Base-by-base conservation (phyloP, 2,329 filamentous ascomycete genomes). In the Phaeosphaeriaceae sp. region DNA sequence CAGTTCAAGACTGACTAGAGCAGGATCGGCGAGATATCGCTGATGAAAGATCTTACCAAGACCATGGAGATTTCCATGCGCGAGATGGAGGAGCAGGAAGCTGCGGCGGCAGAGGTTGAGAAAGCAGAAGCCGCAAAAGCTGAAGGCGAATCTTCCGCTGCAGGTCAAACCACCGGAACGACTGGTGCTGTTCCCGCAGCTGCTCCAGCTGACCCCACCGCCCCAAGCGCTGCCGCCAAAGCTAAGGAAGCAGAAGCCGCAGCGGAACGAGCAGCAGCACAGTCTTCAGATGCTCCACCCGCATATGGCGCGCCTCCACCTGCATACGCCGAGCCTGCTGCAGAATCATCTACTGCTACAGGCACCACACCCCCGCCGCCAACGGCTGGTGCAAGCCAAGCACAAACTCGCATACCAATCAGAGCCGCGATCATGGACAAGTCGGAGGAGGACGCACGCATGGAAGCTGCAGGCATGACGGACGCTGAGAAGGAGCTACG, bases 11-110 rank as follows among this genome's bases (percentile, higher is more conserved):
- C 66, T 67, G 48, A 66, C 54, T 20, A 27, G 7, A n/a, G 21
- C 51, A 75, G 73, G 84, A 98, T 99, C 73, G 95, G 95, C 67
- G 95, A 99, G 84, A 97, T 99, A 69, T 95, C 92, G 51, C 87
- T 99, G 57, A 97, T 99, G 91, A 98, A 97, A 82, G 95, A 99
- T 74, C 85, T 99, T 54, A 98, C 94, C 19, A 92, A 93, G 72
- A 97, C 93, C 46, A 98, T 99, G 94, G 95, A 99, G 72, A 98
- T 99, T 67, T 93, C 92, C 20, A 94, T 93, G 88, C 85, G 91
- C 55, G 88, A 89, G 60, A 87, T 88, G 77, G 91, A 92, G 70
- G 89, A 91, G 66, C 88, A 89, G 61, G 88, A 86, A 47, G 80
- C 81, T 2, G 83, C 84, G 5, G 83, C 85, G 17, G 80, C 82